Evolutionary conservation across 2,329 filamentous ascomycete genomes (phyloP).

Genomic region (Beauveria brongniartii): DNA sequence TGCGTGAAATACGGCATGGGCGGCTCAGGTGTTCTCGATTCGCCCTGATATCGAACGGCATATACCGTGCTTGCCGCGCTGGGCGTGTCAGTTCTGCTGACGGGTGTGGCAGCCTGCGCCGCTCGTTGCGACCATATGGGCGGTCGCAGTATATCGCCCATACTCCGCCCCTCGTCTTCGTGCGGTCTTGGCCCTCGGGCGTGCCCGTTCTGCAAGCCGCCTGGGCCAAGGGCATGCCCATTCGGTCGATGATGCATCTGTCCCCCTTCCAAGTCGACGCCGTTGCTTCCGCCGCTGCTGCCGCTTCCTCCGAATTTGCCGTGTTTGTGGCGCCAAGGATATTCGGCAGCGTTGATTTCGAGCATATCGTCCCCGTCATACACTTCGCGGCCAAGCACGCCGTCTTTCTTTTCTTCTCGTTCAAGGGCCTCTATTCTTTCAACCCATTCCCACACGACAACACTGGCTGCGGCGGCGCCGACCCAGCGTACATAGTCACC

Average conservation of each 20-base stretch:
- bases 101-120: conserved; percentile 44
- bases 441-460: conserved; percentile 98
- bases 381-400: conserved; percentile 80
- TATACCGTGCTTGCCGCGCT: conserved; percentile 59
- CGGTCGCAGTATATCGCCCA: conserved; percentile 36
- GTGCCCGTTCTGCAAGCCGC: conserved; percentile 16
- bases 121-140: conserved; percentile 50
- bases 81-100: conserved; percentile 54
- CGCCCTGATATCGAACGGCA: conserved; percentile 53
- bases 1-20: conserved; percentile 12
- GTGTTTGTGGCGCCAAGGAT: conserved; percentile 36
- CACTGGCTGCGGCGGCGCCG: conserved; percentile 86
- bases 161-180: conserved; percentile 19
- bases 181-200: conserved; percentile 14
- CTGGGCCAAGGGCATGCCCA: neutral
- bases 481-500: conserved; percentile 95
- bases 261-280: conserved; percentile 13
- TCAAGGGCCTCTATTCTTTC: conserved; percentile 89
- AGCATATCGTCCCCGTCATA: conserved; percentile 94
- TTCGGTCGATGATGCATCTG: neutral
- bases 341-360: conserved; percentile 49
- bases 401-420: conserved; percentile 88
- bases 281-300: conserved; percentile 24
- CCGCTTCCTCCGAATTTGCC: conserved; percentile 24
- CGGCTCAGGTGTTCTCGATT: conserved; percentile 41